phyloP scores from a whole-genome alignment of 176 grass and related monocot genomes.

The Dactylis glomerata region DNA sequence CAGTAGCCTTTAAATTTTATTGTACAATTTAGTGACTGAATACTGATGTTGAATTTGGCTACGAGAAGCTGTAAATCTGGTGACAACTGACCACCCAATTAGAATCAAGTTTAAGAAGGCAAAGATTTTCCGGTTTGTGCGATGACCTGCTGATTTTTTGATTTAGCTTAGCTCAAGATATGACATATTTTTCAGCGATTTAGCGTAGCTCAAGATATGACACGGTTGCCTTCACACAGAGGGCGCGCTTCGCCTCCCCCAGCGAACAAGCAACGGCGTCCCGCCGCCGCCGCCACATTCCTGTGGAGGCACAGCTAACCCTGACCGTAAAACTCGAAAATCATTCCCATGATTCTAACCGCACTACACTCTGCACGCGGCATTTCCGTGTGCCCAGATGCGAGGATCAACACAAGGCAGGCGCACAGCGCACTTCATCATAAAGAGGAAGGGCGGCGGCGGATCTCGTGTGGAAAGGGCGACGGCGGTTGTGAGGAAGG shows the following conservation, averaged over 20 bases:
- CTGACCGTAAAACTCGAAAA: neutral
- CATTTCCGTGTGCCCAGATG: too few species aligned
- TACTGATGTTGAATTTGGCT: neutral
- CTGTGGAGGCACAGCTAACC: neutral
- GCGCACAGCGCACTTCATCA: too few species aligned
- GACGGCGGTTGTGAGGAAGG: too few species aligned
- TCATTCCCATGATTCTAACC: neutral
- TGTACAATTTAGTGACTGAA: too few species aligned
- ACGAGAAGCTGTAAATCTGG: neutral
- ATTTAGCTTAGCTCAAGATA: too few species aligned
- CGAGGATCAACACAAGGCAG: too few species aligned
- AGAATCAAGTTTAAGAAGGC: neutral
- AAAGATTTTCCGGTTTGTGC: neutral
- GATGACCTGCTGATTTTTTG: too few species aligned
- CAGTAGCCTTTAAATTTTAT: neutral
- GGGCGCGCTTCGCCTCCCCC: neutral
- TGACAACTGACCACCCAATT: neutral
- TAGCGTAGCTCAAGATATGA: neutral
- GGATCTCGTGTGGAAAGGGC: too few species aligned
- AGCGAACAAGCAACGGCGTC: neutral
- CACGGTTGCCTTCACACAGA: neutral
- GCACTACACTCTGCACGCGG: neutral
- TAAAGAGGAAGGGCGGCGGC: too few species aligned
- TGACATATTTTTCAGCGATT: neutral
- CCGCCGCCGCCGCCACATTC: neutral